phyloP scores from a whole-genome alignment of 306 rosid species.

The Rosa lucieae region DNA sequence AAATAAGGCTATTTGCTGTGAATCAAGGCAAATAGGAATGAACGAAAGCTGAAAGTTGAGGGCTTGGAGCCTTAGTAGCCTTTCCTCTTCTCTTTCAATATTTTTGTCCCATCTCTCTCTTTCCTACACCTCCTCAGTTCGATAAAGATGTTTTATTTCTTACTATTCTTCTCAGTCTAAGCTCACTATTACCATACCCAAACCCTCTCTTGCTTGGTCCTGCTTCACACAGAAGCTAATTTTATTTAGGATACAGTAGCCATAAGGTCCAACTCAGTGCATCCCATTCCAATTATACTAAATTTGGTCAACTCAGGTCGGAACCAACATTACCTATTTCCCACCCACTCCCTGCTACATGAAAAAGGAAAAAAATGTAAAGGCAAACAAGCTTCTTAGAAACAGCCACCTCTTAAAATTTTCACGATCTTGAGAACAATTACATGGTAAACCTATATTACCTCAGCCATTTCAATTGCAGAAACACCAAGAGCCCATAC shows the following conservation, averaged over 20 bases:
- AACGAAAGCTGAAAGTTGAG: background rate
- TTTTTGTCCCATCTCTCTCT: background rate
- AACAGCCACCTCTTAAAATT: slow-evolving; percentile 10
- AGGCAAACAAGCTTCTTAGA: background rate
- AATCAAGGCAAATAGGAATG: background rate
- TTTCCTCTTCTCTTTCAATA: background rate
- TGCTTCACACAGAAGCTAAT: background rate
- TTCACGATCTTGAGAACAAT: slow-evolving; percentile 5
- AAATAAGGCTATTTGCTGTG: background rate
- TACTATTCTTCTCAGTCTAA: background rate
- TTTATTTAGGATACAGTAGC: background rate
- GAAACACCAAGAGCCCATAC: slow-evolving; percentile 99
- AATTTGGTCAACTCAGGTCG: background rate
- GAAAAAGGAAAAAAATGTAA: background rate
- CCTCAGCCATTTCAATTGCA: slow-evolving; percentile 99
- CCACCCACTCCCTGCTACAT: background rate
- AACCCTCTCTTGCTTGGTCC: background rate
- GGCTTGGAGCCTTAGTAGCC: background rate
- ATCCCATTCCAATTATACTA: background rate
- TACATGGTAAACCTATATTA: slow-evolving; percentile 32
- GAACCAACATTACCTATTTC: background rate
- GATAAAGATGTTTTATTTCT: too few relatives aligned
- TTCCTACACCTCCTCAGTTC: background rate
- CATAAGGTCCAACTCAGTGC: background rate
- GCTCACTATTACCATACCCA: background rate